Evolutionary conservation across 1,284 basidiomycete species (phyloP).

Genomic region (Puccinia horiana): DNA sequence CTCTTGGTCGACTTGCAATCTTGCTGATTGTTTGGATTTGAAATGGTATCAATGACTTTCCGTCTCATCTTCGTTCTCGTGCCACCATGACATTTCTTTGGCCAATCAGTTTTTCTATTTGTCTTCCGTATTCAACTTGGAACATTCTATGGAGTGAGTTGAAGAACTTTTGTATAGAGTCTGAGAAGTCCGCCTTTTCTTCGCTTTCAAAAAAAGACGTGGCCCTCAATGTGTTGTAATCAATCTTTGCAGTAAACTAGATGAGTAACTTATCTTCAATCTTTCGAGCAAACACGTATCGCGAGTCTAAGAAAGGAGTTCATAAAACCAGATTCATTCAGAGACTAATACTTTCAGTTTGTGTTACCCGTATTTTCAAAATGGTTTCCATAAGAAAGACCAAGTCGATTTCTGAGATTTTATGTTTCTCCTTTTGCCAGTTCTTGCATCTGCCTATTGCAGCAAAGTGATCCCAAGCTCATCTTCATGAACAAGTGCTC

Average conservation of each 20-base stretch:
- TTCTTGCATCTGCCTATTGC: neutral
- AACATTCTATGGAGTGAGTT: neutral
- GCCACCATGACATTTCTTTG: too few species aligned
- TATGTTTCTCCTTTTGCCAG: neutral
- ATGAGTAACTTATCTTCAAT: neutral
- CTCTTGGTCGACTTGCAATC: constrained; percentile 69
- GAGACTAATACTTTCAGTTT: too few species aligned
- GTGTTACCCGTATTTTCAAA: too few species aligned
- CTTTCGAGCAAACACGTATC: neutral
- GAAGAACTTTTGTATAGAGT: neutral
- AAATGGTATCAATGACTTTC: constrained; percentile 40
- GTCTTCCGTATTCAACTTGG: neutral
- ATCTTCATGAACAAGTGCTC: neutral
- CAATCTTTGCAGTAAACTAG: neutral
- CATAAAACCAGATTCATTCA: neutral
- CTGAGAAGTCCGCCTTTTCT: neutral
- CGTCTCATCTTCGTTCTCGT: neutral
- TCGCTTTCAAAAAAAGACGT: neutral
- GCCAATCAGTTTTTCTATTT: neutral
- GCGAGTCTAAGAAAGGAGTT: neutral
- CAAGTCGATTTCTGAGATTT: neutral
- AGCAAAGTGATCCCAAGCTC: neutral
- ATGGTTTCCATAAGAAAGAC: too few species aligned
- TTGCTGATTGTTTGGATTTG: constrained; percentile 21
- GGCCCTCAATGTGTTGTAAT: neutral